Percentiles rank a stretch among this genome's conserved stretches.
Evolutionary conservation across 495 filamentous ascomycete genomes (phyloP).

Genomic region (Xylaria telfairii): DNA sequence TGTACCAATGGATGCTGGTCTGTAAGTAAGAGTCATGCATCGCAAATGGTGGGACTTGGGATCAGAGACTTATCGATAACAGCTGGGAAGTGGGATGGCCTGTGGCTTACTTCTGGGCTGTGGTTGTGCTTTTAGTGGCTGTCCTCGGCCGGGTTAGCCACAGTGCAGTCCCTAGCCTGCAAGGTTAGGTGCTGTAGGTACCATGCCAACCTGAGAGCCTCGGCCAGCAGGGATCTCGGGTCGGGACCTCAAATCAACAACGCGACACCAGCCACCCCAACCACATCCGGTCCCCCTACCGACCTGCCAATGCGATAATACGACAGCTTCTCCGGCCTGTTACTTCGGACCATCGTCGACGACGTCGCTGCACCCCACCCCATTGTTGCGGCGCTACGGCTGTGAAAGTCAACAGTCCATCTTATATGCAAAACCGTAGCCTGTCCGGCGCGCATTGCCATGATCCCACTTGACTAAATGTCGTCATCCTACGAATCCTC

Average conservation of each 20-base stretch:
- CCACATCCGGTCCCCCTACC: constrained; percentile 7
- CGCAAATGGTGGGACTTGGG: background rate
- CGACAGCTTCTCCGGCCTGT: constrained; percentile 7
- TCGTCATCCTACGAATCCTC: constrained; percentile 76
- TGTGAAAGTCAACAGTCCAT: background rate
- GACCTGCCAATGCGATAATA: constrained; percentile 10
- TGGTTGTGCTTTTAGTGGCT: background rate
- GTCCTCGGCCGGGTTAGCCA: background rate
- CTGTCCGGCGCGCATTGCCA: constrained; percentile 35
- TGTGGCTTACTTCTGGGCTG: background rate
- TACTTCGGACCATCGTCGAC: background rate
- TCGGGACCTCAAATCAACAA: constrained; percentile 21
- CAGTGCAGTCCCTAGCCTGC: too few relatives aligned
- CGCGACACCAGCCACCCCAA: constrained; percentile 24
- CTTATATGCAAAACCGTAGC: constrained; percentile 24
- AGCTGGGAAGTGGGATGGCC: background rate
- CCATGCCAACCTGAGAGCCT: constrained; percentile 25
- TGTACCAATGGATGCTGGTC: background rate
- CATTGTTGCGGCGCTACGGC: background rate
- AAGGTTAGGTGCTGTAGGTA: too few relatives aligned
- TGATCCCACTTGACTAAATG: constrained; percentile 61
- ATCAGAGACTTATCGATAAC: constrained; percentile 22
- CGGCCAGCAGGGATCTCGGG: constrained; percentile 23
- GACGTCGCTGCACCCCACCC: constrained; percentile 5
- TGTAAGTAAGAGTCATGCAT: constrained; percentile 3